Conservation (phyloP, 139 green algal genomes). For the Chlamydomonas asymmetrica region DNA sequence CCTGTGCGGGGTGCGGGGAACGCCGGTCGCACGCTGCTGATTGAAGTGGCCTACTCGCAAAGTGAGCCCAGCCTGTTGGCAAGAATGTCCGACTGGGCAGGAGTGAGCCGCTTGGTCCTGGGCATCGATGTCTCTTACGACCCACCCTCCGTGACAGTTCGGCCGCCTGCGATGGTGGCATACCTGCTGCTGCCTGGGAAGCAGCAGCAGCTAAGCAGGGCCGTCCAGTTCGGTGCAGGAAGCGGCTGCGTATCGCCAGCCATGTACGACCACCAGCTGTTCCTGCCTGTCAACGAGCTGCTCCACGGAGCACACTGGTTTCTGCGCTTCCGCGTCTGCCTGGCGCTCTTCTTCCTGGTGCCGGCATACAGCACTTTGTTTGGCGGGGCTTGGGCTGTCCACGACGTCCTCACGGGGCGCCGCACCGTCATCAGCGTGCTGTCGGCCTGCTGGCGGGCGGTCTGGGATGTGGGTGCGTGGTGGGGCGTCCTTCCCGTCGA, state of each 20-base stretch:
- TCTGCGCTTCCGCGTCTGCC: neutral
- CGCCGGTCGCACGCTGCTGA: too few relatives aligned
- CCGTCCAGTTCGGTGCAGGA: neutral
- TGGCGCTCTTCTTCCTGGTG: neutral
- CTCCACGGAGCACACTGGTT: neutral
- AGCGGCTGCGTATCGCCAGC: neutral
- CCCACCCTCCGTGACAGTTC: too few relatives aligned
- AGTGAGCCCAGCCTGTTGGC: too few relatives aligned
- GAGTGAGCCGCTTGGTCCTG: too few relatives aligned
- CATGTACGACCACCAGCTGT: constrained; percentile 4
- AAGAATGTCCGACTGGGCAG: too few relatives aligned
- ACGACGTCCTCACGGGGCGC: neutral
- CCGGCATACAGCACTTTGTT: neutral
- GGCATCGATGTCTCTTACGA: too few relatives aligned
- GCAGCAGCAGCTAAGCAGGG: neutral
- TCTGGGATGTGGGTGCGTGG: neutral
- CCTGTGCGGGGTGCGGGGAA: too few relatives aligned
- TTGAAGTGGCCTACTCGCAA: too few relatives aligned
- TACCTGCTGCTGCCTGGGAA: neutral
- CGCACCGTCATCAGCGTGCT: neutral
- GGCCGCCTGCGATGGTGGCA: neutral
- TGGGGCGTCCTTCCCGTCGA: neutral
- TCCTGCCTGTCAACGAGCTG: neutral
- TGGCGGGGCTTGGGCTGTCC: neutral
- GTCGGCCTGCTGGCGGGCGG: neutral